Percentiles rank a stretch among this genome's conserved stretches.
Evolutionary conservation across 2,329 filamentous ascomycete genomes (phyloP).

Genomic region (Blumeriella jaapii): DNA sequence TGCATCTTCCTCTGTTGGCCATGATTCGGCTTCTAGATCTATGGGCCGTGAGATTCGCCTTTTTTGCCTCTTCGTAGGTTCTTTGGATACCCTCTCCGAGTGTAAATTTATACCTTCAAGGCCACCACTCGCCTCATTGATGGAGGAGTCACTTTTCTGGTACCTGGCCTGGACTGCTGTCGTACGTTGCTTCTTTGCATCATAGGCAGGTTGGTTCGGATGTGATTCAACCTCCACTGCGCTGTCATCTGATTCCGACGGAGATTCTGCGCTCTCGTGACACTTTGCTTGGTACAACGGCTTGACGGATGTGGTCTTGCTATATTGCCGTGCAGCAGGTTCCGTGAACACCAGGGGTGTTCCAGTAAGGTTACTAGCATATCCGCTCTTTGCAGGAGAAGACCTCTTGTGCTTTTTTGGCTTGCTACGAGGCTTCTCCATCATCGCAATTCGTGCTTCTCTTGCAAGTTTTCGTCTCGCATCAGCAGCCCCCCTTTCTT

Average conservation of each 20-base stretch:
- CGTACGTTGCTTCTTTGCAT: not conserved
- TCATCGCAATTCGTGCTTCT: constrained; percentile 1
- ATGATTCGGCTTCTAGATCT: not conserved
- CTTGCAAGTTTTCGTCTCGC: not conserved
- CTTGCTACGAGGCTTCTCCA: constrained; percentile 2
- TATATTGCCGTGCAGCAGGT: not conserved
- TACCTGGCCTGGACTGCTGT: not conserved
- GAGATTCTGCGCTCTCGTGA: not conserved
- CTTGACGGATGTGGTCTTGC: not conserved
- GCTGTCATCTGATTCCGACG: not conserved
- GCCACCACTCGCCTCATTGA: not conserved
- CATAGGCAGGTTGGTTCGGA: not conserved
- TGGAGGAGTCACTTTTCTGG: not conserved
- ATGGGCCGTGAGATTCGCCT: not conserved
- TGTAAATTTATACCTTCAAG: not conserved
- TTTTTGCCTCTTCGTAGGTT: not conserved
- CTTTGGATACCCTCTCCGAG: not conserved
- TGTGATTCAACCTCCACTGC: not conserved
- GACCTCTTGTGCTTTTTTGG: constrained; percentile 11
- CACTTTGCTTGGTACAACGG: not conserved
- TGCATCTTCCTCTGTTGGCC: not conserved
- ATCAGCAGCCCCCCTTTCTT: constrained; percentile 4
- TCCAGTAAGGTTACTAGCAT: constrained; percentile 24
- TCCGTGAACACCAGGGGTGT: constrained; percentile 17
- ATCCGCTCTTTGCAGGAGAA: constrained; percentile 15